phyloP scores from a whole-genome alignment of 345 rosid species.

The Streptanthus diversifolius region DNA sequence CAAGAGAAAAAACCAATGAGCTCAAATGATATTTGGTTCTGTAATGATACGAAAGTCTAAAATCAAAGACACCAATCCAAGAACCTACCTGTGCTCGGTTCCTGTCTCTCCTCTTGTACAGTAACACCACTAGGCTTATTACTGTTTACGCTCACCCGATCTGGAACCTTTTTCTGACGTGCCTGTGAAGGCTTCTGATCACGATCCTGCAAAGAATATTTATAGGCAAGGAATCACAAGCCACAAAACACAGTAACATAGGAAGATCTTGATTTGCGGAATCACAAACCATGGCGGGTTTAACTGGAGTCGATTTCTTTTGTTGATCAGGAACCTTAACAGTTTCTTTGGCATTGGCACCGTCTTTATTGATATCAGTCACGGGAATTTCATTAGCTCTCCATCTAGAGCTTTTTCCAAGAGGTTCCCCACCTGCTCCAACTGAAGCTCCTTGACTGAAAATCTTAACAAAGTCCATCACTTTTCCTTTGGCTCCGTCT shows the following conservation, averaged over 20 bases:
- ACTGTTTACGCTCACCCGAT: slow-evolving; percentile 12
- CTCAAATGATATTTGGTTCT: background rate
- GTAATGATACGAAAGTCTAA: background rate
- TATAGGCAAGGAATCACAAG: slow-evolving; percentile 7
- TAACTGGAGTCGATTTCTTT: slow-evolving; percentile 25
- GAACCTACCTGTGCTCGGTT: slow-evolving; percentile 44
- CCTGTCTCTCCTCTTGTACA: slow-evolving; percentile 40
- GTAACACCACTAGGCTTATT: slow-evolving; percentile 30
- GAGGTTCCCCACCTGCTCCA: slow-evolving; percentile 36
- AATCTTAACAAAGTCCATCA: slow-evolving; percentile 71
- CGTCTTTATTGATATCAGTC: slow-evolving; percentile 24
- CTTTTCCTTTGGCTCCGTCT: slow-evolving; percentile 52
- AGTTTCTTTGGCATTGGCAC: slow-evolving; percentile 25
- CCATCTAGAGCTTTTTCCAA: slow-evolving; percentile 41
- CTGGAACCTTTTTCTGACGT: slow-evolving; percentile 30
- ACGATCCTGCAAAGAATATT: background rate
- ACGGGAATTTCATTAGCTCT: slow-evolving; percentile 32
- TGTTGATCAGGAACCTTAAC: slow-evolving; percentile 14
- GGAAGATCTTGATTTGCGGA: background rate
- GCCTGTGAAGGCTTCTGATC: slow-evolving; percentile 24
- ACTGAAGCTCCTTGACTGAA: slow-evolving; percentile 59
- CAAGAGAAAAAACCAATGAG: slow-evolving; percentile 13
- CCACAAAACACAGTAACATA: background rate
- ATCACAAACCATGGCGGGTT: slow-evolving; percentile 31
- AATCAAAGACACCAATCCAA: slow-evolving; percentile 9